Conservation (phyloP, 202 grass and related monocot genomes). For the Panicum virgatum region DNA sequence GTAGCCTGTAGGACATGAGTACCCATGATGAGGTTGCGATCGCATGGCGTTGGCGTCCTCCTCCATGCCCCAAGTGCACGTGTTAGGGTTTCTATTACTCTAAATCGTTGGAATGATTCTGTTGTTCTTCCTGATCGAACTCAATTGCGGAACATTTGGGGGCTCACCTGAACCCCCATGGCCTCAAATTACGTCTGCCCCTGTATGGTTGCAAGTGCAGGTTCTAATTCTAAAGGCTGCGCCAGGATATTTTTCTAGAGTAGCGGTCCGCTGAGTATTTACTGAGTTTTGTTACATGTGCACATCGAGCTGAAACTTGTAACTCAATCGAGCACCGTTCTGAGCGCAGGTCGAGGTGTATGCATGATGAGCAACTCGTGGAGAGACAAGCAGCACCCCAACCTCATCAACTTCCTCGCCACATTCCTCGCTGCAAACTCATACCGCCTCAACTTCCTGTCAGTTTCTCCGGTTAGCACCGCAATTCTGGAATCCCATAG, state of each 20-base stretch:
- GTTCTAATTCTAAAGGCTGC: neutral
- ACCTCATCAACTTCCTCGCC: slow-evolving; percentile 64
- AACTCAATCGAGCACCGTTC: neutral
- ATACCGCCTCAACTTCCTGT: slow-evolving; percentile 72
- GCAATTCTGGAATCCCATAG: neutral
- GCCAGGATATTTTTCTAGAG: neutral
- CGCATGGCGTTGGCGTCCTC: neutral
- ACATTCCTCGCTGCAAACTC: slow-evolving; percentile 68
- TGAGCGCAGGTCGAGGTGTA: slow-evolving; percentile 49
- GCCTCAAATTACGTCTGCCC: neutral
- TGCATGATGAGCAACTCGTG: slow-evolving; percentile 83
- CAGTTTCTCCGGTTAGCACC: slow-evolving; percentile 59
- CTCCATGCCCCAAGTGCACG: neutral
- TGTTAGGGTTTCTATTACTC: neutral
- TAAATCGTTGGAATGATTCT: neutral
- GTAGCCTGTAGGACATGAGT: neutral
- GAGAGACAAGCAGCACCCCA: slow-evolving; percentile 68
- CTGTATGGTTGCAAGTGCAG: neutral
- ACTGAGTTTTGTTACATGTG: neutral
- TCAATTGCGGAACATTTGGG: neutral
- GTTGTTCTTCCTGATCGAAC: neutral
- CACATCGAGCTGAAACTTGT: neutral
- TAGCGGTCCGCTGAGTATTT: neutral
- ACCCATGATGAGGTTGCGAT: neutral
- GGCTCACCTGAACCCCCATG: neutral